phyloP scores from a whole-genome alignment of 768 basidiomycete species.

The Mycena venus region DNA sequence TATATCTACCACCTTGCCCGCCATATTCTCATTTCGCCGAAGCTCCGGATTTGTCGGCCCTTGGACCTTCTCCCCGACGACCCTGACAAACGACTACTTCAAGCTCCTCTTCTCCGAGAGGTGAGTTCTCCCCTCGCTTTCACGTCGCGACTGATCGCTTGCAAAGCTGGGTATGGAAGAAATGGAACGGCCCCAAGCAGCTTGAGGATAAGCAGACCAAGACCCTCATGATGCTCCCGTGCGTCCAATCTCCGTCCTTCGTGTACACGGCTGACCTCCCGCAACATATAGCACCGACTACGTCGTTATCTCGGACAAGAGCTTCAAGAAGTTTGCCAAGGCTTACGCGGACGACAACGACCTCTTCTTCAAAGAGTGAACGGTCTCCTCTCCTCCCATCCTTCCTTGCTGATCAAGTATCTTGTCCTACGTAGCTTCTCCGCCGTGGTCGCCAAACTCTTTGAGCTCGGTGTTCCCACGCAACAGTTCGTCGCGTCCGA shows the following conservation, averaged over 20 bases:
- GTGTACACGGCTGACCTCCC: constrained; percentile 3
- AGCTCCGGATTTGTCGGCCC: constrained; percentile 89
- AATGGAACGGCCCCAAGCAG: constrained; percentile 95
- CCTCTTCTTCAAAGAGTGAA: constrained; percentile 95
- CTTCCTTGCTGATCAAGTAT: constrained; percentile 19
- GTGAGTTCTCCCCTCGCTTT: constrained; percentile 47
- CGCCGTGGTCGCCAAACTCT: constrained; percentile 78
- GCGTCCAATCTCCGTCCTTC: constrained; percentile 47
- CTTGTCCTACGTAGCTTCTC: constrained; percentile 79
- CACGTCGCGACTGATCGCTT: constrained; percentile 1
- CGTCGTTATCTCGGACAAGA: constrained; percentile 89
- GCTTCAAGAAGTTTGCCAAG: constrained; percentile 90
- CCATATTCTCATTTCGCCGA: neutral
- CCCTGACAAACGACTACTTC: constrained; percentile 89
- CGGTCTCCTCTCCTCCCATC: constrained; percentile 25
- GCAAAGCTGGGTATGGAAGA: constrained; percentile 88
- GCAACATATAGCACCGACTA: constrained; percentile 79
- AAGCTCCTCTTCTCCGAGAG: constrained; percentile 90
- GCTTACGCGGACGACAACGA: constrained; percentile 89
- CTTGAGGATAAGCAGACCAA: constrained; percentile 92
- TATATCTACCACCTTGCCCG: neutral
- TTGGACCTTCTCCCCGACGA: constrained; percentile 96
- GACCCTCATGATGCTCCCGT: constrained; percentile 96
- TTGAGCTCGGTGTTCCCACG: constrained; percentile 94
- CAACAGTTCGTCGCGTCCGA: constrained; percentile 81